Conservation (phyloP, 495 filamentous ascomycete genomes). For the Penicillium cinerascens region DNA sequence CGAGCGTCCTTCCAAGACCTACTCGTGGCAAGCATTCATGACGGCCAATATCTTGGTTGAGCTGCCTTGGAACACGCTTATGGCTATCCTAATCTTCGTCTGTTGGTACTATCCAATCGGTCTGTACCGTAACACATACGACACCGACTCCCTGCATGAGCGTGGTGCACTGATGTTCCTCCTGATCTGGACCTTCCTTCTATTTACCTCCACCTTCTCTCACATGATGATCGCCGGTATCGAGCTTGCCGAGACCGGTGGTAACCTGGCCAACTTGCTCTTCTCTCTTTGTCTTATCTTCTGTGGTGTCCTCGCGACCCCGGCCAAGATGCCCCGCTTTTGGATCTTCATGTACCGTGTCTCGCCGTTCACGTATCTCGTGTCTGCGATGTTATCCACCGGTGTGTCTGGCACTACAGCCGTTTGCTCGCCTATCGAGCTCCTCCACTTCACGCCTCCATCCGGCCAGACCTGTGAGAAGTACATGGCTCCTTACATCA, state of each 20-base stretch:
- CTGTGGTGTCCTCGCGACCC: conserved; percentile 64
- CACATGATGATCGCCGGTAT: conserved; percentile 65
- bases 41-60: conserved; percentile 68
- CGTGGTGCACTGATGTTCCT: conserved; percentile 60
- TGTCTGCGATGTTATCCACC: conserved; percentile 60
- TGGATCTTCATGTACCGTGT: conserved; percentile 85
- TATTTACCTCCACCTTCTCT: conserved; percentile 60
- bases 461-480: conserved; percentile 47
- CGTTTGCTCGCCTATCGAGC: conserved; percentile 57
- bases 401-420: conserved; percentile 57
- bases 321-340: conserved; percentile 60
- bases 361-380: conserved; percentile 69
- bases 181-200: conserved; percentile 51
- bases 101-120: conserved; percentile 71
- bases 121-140: conserved; percentile 50
- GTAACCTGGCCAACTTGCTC: conserved; percentile 57
- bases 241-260: conserved; percentile 59
- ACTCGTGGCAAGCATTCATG: conserved; percentile 73
- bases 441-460: conserved; percentile 50
- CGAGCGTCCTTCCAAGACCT: conserved; percentile 68
- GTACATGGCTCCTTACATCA: conserved; percentile 55
- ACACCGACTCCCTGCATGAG: conserved; percentile 41
- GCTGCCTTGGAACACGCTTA: conserved; percentile 68
- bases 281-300: conserved; percentile 63
- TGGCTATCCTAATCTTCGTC: conserved; percentile 58